Evolutionary conservation across 208 protist species (phyloP).

Genomic region (Leishmania martiniquensis): DNA sequence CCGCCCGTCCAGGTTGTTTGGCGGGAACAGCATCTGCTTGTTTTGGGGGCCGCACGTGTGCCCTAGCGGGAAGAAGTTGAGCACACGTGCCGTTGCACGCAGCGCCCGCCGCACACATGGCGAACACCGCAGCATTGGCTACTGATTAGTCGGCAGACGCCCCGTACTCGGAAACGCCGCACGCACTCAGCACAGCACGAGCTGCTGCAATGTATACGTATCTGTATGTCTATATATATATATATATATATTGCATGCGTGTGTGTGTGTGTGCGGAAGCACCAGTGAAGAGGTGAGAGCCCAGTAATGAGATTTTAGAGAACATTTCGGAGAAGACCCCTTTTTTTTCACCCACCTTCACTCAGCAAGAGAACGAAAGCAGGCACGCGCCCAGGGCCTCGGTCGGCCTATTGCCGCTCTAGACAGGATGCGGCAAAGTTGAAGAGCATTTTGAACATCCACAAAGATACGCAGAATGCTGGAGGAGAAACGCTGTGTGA

Average conservation of each 20-base stretch:
- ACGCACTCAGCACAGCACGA: neutral
- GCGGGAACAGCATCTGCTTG: constrained; percentile 51
- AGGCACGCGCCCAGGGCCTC: neutral
- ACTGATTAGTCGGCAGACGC: neutral
- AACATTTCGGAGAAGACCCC: neutral
- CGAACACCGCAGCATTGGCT: constrained; percentile 19
- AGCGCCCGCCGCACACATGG: constrained; percentile 8
- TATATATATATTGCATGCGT: neutral
- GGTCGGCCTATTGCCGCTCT: neutral
- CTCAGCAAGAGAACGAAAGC: neutral
- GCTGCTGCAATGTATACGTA: neutral
- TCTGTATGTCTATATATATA: too few relatives aligned
- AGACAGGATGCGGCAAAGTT: neutral
- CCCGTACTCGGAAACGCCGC: neutral
- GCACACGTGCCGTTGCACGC: constrained; percentile 23
- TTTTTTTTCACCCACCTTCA: neutral
- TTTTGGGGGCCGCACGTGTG: constrained; percentile 71
- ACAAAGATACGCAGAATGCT: neutral
- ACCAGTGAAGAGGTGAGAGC: neutral
- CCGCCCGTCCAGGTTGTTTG: constrained; percentile 72
- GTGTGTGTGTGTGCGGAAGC: neutral
- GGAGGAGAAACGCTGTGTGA: neutral
- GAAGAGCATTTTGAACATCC: neutral
- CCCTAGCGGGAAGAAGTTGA: constrained; percentile 82
- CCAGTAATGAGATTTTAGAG: neutral